Evolutionary conservation across 1,284 basidiomycete species (phyloP).

Genomic region (Ganoderma sp.): DNA sequence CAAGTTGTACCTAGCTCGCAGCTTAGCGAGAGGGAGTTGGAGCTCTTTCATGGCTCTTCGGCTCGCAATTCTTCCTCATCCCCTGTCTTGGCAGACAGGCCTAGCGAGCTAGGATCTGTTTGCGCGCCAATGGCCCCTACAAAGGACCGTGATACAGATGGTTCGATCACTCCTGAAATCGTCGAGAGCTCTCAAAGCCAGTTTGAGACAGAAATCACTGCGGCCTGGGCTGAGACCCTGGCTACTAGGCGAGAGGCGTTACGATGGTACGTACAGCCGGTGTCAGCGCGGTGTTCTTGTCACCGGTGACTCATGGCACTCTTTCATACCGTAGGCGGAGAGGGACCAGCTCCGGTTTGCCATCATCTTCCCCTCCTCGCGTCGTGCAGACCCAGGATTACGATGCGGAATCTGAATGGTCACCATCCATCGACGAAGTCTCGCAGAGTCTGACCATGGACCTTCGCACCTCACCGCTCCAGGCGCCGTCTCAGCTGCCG

Average conservation of each 20-base stretch:
- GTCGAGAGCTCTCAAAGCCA: constrained; percentile 34
- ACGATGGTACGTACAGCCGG: constrained; percentile 2
- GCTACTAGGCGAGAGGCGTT: constrained; percentile 8
- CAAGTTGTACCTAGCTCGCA: constrained; percentile 37
- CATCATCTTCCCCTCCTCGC: constrained; percentile 17
- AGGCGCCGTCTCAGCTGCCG: neutral
- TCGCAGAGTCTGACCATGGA: constrained; percentile 17
- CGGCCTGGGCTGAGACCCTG: constrained; percentile 14
- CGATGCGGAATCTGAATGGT: constrained; percentile 26
- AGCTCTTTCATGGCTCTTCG: neutral
- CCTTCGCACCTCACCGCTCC: neutral
- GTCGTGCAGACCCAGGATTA: constrained; percentile 21
- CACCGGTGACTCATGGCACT: neutral
- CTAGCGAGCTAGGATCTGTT: neutral
- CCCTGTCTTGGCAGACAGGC: neutral
- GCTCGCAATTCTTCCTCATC: neutral
- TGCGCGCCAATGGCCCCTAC: neutral
- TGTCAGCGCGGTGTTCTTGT: neutral
- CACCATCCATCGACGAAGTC: constrained; percentile 17
- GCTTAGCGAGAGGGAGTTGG: constrained; percentile 33
- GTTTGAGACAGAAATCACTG: constrained; percentile 25
- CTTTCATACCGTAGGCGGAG: neutral
- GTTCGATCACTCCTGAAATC: constrained; percentile 6
- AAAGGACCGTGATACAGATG: neutral
- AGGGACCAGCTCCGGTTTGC: neutral